Base-by-base conservation (phyloP, 768 basidiomycete genomes). In the Paxillus ammoniavirescens region DNA sequence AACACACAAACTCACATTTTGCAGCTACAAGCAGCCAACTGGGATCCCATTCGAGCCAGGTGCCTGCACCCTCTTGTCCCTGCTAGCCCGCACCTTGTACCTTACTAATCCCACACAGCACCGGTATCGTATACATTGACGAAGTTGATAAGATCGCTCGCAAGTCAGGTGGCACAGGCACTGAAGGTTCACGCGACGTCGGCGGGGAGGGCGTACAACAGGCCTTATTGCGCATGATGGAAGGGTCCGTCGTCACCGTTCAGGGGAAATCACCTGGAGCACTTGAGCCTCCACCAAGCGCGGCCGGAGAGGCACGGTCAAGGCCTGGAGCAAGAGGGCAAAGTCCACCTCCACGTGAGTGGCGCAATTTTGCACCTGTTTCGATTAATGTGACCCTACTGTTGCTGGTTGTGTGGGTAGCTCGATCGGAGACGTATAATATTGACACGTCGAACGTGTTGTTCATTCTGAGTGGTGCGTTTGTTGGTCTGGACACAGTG, bases 131-230 rank as follows among this genome's bases (percentile, higher is more conserved):
- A 31, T 96, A 96, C 65, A 94, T 98, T 44, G 96, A 98, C 63
- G 96, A 98, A 73, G 77, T 94, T 2, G 96, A 98, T 74, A 98
- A 98, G 73, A 85, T 97, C 54, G 89, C 93, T 13, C 80, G 83
- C 46, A 87, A 82, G 61, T 59, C 67, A 13, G 61, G 63, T 37
- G 71, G 79, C 42, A 72, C 73, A 21, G 86, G 87, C 5, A 74
- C 76, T 28, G 89, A 91, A 59, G 83, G 85, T 4, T 82, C 86
- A 5, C 80, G 89, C 60, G 95, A 98, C 67, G 94, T 98, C 1
- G 88, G 92, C 21, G 95, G 95, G 9, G 94, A 97, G 77, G 95
- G 95, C 33, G 95, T 98, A 5, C 95, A 98, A 64, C 94, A 98
- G 70, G 86, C 91, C 17, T 78, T 97, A 15, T 73, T 97, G 5